These are phyloP conservation scores for Immersiella caudata DNA, from an alignment of 495 filamentous ascomycete species.

Conservation along the genomic window DNA sequence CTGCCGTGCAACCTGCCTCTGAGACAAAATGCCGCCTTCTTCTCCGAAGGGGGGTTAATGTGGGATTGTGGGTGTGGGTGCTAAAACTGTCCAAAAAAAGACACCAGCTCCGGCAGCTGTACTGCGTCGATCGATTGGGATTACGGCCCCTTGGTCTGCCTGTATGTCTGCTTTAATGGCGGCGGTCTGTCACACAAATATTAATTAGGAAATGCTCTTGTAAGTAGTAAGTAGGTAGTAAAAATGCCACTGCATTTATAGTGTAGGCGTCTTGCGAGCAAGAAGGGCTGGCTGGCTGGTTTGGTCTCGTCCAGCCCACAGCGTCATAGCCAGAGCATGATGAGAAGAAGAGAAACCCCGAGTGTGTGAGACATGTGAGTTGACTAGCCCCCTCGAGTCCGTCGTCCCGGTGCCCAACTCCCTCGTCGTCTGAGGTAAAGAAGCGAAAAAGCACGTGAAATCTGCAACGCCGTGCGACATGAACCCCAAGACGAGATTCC, in stretches of 20 bases:
- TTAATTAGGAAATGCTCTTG: slow-evolving; percentile 11
- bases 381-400: background rate
- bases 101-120: background rate
- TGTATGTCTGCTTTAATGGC: background rate
- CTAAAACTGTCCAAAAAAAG: background rate
- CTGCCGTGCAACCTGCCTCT: background rate
- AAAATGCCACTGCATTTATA: background rate
- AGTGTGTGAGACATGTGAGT: slow-evolving; percentile 5
- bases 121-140: background rate
- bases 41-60: background rate
- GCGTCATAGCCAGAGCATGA: slow-evolving; percentile 27
- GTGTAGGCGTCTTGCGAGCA: background rate
- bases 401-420: background rate
- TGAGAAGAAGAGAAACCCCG: slow-evolving; percentile 14
- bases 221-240: slow-evolving; percentile 9
- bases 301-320: too few relatives aligned
- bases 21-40: background rate
- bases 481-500: background rate
- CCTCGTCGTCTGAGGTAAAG: background rate
- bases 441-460: background rate
- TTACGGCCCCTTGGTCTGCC: background rate
- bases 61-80: too few relatives aligned
- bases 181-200: background rate
- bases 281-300: background rate
- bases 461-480: slow-evolving; percentile 5